Conservation (phyloP, 1,139 yeast genomes). For the Hemisphaericaspora subhashii region DNA sequence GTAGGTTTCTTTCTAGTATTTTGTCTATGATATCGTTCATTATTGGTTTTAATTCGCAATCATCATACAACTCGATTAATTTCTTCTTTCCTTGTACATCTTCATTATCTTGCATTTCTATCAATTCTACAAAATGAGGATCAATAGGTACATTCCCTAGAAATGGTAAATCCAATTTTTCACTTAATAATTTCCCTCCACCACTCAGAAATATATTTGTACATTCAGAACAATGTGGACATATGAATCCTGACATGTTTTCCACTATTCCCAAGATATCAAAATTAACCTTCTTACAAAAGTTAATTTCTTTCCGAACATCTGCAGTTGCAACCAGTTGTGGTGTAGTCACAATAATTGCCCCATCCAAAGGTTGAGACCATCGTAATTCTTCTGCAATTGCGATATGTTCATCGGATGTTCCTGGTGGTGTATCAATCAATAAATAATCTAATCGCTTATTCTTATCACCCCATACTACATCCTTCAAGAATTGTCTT, state of each 20-base stretch:
- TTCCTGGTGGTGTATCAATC: conserved; percentile 98
- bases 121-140: conserved; percentile 82
- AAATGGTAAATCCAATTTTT: conserved; percentile 59
- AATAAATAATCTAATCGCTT: conserved; percentile 68
- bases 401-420: conserved; percentile 96
- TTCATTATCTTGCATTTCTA: conserved; percentile 56
- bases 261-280: conserved; percentile 45
- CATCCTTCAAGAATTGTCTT: conserved; percentile 86
- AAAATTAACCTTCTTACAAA: conserved; percentile 46
- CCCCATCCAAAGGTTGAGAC: conserved; percentile 49
- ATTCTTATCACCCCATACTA: conserved; percentile 74
- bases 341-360: conserved; percentile 50
- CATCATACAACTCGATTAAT: conserved; percentile 38
- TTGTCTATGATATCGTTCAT: conserved; percentile 52
- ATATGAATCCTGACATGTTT: conserved; percentile 51
- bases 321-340: conserved; percentile 58
- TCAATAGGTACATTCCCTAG: conserved; percentile 92
- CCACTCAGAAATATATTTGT: conserved; percentile 91
- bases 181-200: conserved; percentile 80
- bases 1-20: conserved; percentile 38
- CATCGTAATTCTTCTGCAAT: conserved; percentile 85
- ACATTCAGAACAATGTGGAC: conserved; percentile 84
- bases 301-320: conserved; percentile 50
- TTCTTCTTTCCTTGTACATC: conserved; percentile 16
- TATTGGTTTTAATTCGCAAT: conserved; percentile 43